phyloP scores from a whole-genome alignment of 2,329 filamentous ascomycete genomes.

The Ophiostoma pallidulum region DNA sequence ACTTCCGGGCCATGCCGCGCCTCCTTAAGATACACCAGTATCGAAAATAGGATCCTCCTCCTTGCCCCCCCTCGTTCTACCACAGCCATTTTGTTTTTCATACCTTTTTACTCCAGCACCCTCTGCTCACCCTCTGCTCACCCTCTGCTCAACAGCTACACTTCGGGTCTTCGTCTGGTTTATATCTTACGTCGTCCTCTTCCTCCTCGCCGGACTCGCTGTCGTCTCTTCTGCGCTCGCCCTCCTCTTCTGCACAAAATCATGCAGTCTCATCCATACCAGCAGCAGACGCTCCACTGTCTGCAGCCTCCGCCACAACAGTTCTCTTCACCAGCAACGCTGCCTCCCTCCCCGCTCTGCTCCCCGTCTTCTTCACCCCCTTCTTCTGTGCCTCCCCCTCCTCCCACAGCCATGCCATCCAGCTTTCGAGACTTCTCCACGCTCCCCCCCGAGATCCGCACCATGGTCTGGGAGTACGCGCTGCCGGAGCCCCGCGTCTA shows the following conservation, averaged over 20 bases:
- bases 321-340: background rate
- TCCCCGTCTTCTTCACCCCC: background rate
- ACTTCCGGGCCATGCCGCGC: slow-evolving; percentile 5
- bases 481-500: slow-evolving; percentile 37
- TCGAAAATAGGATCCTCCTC: slow-evolving; percentile 6
- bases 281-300: slow-evolving; percentile 8
- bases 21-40: background rate
- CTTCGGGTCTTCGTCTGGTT: no score
- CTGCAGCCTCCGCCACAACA: background rate
- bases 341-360: background rate
- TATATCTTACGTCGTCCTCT: slow-evolving; percentile 1
- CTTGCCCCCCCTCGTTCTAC: background rate
- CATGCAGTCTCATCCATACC: slow-evolving; percentile 6
- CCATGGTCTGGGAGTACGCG: slow-evolving; percentile 37
- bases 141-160: no score
- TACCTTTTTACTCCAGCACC: background rate
- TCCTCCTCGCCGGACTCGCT: background rate
- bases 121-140: no score
- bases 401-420: slow-evolving; percentile 14
- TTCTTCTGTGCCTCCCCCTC: background rate
- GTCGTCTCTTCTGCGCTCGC: background rate
- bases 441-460: slow-evolving; percentile 36
- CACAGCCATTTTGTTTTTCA: background rate
- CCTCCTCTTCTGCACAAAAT: slow-evolving; percentile 9
- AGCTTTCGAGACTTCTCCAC: slow-evolving; percentile 23